These are phyloP conservation scores for Coriolopsis trogii DNA, from an alignment of 1,284 basidiomycete genomes.

Conservation along the genomic window DNA sequence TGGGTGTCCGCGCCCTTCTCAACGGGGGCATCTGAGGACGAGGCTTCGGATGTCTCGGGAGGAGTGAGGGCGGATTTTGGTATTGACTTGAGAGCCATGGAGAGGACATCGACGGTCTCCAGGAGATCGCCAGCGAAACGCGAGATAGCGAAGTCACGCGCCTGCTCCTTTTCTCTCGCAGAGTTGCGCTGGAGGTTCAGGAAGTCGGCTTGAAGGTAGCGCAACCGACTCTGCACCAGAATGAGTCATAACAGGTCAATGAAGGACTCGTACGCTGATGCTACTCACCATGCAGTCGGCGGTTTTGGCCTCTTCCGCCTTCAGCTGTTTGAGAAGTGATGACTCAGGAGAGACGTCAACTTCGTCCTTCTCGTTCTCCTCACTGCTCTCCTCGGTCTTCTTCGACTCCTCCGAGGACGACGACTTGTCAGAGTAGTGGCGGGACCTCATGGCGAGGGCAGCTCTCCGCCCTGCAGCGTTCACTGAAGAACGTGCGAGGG, in stretches of 20 bases:
- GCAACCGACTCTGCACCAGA: slow-evolving; percentile 70
- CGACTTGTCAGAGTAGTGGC: slow-evolving; percentile 56
- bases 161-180: slow-evolving; percentile 89
- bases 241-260: slow-evolving; percentile 9
- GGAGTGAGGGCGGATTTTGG: slow-evolving; percentile 55
- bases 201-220: slow-evolving; percentile 93
- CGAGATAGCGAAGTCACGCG: slow-evolving; percentile 91
- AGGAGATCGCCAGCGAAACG: slow-evolving; percentile 91
- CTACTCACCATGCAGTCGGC: slow-evolving; percentile 70
- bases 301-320: slow-evolving; percentile 73
- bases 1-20: slow-evolving; percentile 59
- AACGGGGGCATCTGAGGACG: slow-evolving; percentile 38
- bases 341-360: slow-evolving; percentile 35
- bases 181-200: slow-evolving; percentile 93
- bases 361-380: slow-evolving; percentile 29
- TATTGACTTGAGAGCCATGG: slow-evolving; percentile 87
- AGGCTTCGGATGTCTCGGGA: slow-evolving; percentile 26
- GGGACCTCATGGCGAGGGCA: slow-evolving; percentile 25
- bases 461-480: slow-evolving; percentile 31
- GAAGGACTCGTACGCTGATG: neutral
- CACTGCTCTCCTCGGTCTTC: slow-evolving; percentile 25
- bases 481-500: slow-evolving; percentile 40
- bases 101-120: slow-evolving; percentile 90
- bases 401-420: slow-evolving; percentile 34
- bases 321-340: slow-evolving; percentile 52